phyloP scores from a whole-genome alignment of 2,329 filamentous ascomycete species.

The Dendryphion nanum region DNA sequence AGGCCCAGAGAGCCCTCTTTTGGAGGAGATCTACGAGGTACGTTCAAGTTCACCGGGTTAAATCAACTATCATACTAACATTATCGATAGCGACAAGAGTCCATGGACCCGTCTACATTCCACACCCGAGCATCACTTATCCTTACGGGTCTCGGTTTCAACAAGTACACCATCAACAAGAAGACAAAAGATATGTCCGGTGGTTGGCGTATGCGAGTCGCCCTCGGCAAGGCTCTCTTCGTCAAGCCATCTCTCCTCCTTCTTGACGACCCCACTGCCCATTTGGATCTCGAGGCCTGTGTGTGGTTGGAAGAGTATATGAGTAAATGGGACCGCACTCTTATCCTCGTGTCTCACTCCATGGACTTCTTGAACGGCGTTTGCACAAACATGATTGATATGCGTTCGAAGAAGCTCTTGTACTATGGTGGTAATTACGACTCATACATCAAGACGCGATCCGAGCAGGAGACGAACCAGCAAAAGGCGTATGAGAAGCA shows the following conservation, averaged over 20 bases:
- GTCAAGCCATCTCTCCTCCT: slow-evolving; percentile 95
- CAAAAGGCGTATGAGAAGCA: slow-evolving; percentile 99
- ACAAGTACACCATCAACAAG: slow-evolving; percentile 97
- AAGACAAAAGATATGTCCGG: slow-evolving; percentile 99
- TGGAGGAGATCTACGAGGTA: slow-evolving; percentile 96
- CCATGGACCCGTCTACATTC: slow-evolving; percentile 98
- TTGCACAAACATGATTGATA: slow-evolving; percentile 97
- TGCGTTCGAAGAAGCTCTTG: slow-evolving; percentile 81
- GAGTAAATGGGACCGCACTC: slow-evolving; percentile 98
- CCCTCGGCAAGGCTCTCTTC: slow-evolving; percentile 94
- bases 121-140: slow-evolving; percentile 93
- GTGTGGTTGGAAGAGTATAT: slow-evolving; percentile 99
- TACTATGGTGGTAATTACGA: slow-evolving; percentile 99
- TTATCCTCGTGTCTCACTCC: slow-evolving; percentile 94
- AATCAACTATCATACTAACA: slow-evolving; percentile 5
- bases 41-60: slow-evolving; percentile 32
- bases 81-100: slow-evolving; percentile 78
- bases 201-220: slow-evolving; percentile 99
- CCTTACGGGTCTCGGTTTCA: slow-evolving; percentile 97
- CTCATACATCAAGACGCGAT: slow-evolving; percentile 87
- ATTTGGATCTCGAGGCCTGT: slow-evolving; percentile 98
- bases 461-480: slow-evolving; percentile 96
- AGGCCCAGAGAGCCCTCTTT: slow-evolving; percentile 83
- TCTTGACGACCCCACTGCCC: slow-evolving; percentile 96
- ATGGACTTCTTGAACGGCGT: slow-evolving; percentile 99